Evolutionary conservation across 2,329 filamentous ascomycete species (phyloP), one percentile per base, ranked within the genome.

Genomic region (Atkinsonella texensis): DNA sequence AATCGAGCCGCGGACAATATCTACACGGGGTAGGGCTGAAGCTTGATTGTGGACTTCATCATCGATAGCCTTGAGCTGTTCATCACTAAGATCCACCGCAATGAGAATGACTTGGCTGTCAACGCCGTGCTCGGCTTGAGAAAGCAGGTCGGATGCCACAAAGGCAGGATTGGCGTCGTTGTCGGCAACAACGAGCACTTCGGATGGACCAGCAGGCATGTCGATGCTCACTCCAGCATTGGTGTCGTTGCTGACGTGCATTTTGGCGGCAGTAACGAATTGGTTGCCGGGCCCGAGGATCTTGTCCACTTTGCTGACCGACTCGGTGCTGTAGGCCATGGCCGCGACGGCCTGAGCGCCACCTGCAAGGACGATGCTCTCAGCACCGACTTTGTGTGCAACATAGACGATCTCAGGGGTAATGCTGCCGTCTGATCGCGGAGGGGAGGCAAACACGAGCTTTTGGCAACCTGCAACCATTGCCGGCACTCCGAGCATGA

Each of bases 321-420:
- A 91, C 69, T 96, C 86, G 0, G 93, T 98, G 46, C 93, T 93
- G 70, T 98, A 98, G 2, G 93, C 93, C 84, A 98, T 86, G 46
- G 93, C 93, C 18, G 91, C 93, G 39, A 98, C 84, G 43, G 93
- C 93, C 71, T 98, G 93, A 0, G 91, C 93, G 55, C 93, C 93
- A 55, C 93, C 93, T 11, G 93, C 93, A 28, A 98, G 79, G 5
- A 98, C 91, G 59, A 98, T 97, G 63, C 87, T 89, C 70, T 96
- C 88, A 2, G 93, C 93, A 48, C 91, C 91, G 50, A 97, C 84
- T 71, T 96, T 97, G 79, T 97, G 89, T 3, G 93, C 93, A 35
- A 89, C 87, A 65, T 98, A 98, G 50, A 98, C 91, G 55, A 98
- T 95, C 67, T 98, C 93, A 0, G 93, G 93, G 1, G 91, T 96